Evolutionary conservation across 176 grass and related monocot genomes (phyloP).

Genomic region (Ensete glaucum): DNA sequence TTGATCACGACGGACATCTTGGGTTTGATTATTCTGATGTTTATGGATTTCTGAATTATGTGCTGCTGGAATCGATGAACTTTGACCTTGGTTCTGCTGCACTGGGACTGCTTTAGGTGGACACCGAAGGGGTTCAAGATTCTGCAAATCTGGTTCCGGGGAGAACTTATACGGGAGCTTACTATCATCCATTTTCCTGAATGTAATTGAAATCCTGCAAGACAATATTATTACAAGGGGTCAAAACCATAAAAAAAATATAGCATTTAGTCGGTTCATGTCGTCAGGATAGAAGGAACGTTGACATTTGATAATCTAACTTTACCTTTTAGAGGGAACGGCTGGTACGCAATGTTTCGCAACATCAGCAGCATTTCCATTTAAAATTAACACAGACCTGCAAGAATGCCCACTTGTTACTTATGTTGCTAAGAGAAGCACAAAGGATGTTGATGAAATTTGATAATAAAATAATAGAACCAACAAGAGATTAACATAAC

Average conservation of each 20-base stretch:
- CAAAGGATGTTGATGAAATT: no score
- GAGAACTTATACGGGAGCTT: conserved; percentile 32
- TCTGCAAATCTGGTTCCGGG: conserved; percentile 26
- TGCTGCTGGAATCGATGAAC: neutral
- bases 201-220: conserved; percentile 57
- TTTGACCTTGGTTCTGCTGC: neutral
- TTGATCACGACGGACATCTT: neutral
- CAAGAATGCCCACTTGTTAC: neutral
- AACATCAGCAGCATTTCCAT: conserved; percentile 44
- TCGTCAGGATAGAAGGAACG: neutral
- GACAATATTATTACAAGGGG: neutral
- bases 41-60: neutral
- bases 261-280: neutral
- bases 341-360: conserved; percentile 66
- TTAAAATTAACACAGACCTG: conserved; percentile 53
- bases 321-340: conserved; percentile 38
- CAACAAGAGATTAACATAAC: neutral
- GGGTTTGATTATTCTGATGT: neutral
- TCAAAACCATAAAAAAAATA: neutral
- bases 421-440: no score
- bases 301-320: neutral
- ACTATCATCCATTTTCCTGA: conserved; percentile 42
- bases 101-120: neutral
- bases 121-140: neutral
- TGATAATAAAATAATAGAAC: neutral